Evolutionary conservation across 2,329 filamentous ascomycete species (phyloP).

Genomic region (Colletotrichum melonis): DNA sequence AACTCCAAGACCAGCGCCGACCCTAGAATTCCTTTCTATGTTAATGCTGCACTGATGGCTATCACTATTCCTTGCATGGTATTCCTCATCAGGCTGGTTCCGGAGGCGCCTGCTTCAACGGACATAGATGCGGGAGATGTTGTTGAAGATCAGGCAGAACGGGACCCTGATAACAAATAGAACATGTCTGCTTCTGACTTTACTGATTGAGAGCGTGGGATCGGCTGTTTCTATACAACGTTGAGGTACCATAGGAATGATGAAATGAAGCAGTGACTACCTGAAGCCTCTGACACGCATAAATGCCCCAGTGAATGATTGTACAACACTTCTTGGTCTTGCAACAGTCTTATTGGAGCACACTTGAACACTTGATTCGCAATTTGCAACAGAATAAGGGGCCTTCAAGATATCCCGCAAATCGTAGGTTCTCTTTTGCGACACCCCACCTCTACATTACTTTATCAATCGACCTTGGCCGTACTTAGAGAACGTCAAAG

Average conservation of each 20-base stretch:
- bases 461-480: too few species aligned
- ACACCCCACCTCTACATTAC: too few species aligned
- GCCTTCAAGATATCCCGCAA: too few species aligned
- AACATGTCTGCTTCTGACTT: not conserved
- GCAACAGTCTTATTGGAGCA: not conserved
- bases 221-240: too few species aligned
- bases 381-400: too few species aligned
- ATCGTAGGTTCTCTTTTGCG: too few species aligned
- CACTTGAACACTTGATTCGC: too few species aligned
- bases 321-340: not conserved
- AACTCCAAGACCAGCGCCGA: conserved; percentile 39
- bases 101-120: conserved; percentile 12
- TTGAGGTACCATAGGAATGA: not conserved
- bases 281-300: not conserved
- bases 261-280: not conserved
- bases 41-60: conserved; percentile 10
- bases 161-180: conserved; percentile 1
- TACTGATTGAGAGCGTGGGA: too few species aligned
- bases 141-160: not conserved
- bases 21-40: not conserved
- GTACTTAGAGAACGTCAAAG: too few species aligned
- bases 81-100: conserved; percentile 18
- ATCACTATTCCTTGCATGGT: conserved; percentile 19
- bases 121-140: conserved; percentile 23
- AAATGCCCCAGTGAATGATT: not conserved